phyloP scores from a whole-genome alignment of 2,329 filamentous ascomycete genomes.

The Neopestalotiopsis rosae region DNA sequence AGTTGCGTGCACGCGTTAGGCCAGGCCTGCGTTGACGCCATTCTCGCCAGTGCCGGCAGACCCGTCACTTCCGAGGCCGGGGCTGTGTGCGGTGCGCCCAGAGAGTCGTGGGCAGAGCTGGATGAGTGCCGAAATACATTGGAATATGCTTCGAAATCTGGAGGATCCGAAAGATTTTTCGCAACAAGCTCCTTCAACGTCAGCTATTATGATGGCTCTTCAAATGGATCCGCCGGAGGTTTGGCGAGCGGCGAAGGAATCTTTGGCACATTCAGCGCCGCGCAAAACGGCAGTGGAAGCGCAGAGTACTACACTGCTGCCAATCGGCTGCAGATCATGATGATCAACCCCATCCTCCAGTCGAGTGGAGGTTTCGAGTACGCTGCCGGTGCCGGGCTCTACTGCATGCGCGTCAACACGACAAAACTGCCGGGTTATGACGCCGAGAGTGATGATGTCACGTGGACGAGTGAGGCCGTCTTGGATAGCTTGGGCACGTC shows the following conservation, averaged over 20 bases:
- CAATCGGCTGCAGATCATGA: not conserved
- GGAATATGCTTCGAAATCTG: not conserved
- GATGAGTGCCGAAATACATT: not conserved
- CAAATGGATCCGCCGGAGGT: not conserved
- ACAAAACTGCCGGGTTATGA: not conserved
- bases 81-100: not conserved
- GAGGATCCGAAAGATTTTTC: no score
- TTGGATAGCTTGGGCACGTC: not conserved
- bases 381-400: not conserved
- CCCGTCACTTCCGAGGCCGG: not conserved
- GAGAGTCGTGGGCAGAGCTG: not conserved
- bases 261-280: not conserved
- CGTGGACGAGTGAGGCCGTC: not conserved
- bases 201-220: not conserved
- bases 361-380: not conserved
- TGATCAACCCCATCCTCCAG: not conserved
- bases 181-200: not conserved
- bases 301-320: not conserved
- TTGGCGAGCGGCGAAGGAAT: not conserved
- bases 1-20: not conserved
- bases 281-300: not conserved
- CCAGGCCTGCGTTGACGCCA: slow-evolving; percentile 3
- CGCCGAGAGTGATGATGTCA: not conserved
- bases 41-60: not conserved
- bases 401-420: not conserved